Evolutionary conservation across 305 asterid genomes (phyloP), one percentile per base, ranked within the genome.

Genomic region (Fraxinus velutina): DNA sequence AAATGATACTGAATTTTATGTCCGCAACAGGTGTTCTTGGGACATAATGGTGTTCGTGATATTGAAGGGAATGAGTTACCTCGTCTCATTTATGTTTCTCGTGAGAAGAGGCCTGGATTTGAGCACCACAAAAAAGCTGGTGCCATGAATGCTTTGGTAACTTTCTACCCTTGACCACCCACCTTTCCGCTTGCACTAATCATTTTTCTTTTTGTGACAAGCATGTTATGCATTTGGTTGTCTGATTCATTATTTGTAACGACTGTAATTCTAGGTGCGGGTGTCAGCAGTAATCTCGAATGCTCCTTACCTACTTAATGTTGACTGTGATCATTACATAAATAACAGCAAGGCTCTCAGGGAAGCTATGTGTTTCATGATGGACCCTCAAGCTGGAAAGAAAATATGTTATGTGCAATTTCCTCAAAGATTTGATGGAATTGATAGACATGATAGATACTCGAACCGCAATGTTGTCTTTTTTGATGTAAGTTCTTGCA

Each of bases 111-210:
- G 81, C 94, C 94, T 8, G 97, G 97, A 76, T 88, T 86, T 86
- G 94, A 92, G 22, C 94, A 92, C 84, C 94, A 92, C 89, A 92
- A 91, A 80, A 92, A 91, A 66, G 97, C 93, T 70, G 97, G 97
- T 83, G 97, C 97, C 75, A 92, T 92, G 97, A 92, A 92, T 87
- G 55, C 94, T 79, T 88, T 92, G 96, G 94, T 92, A 82, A 78
- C 83, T 80, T 7, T 82, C 75, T 22, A 60, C 62, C 39, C 15
- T 24, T 5, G 22, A 15, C 36, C 64, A 66, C 15, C 42, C 77
- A 2, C 15, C 17, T 3, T 47, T 33, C 55, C 5, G 12, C 81
- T 6, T 22, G 21, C 27, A 1, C 64, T n/a, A 5, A 52, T 52
- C 9, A 42, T 27, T 22, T 29, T 82, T 21, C 30, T 27, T n/a